A percentile compares a stretch with the other conserved stretches of the same genome.
Conservation (phyloP, 495 filamentous ascomycete genomes). For the Aspergillus taichungensis region DNA sequence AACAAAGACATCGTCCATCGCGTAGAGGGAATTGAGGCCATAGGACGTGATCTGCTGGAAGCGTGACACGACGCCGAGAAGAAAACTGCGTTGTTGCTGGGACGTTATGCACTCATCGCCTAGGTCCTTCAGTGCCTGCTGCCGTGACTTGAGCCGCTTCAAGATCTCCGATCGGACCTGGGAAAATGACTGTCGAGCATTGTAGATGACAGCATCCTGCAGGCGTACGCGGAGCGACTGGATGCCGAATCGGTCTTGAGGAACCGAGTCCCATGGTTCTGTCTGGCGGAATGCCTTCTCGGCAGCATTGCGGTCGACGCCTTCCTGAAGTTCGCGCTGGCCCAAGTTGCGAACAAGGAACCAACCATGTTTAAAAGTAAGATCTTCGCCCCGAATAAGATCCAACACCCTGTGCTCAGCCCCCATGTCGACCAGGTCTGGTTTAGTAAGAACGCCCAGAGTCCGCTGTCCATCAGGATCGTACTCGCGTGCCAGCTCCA, state of each 20-base stretch:
- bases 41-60: slow-evolving; percentile 34
- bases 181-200: slow-evolving; percentile 10
- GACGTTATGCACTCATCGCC: slow-evolving; percentile 34
- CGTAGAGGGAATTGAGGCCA: slow-evolving; percentile 38
- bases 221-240: slow-evolving; percentile 31
- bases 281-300: slow-evolving; percentile 14
- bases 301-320: slow-evolving; percentile 12
- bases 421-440: slow-evolving; percentile 46
- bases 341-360: slow-evolving; percentile 48
- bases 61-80: slow-evolving; percentile 29
- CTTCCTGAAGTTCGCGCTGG: slow-evolving; percentile 12
- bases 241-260: slow-evolving; percentile 41
- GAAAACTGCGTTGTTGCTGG: slow-evolving; percentile 34
- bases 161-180: slow-evolving; percentile 38
- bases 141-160: slow-evolving; percentile 25
- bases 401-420: slow-evolving; percentile 35
- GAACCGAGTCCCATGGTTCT: slow-evolving; percentile 36
- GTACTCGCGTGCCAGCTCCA: slow-evolving; percentile 40
- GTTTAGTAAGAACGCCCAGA: slow-evolving; percentile 53
- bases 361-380: slow-evolving; percentile 44
- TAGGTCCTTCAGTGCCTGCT: slow-evolving; percentile 26
- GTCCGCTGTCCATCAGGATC: slow-evolving; percentile 46
- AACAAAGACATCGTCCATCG: slow-evolving; percentile 28
- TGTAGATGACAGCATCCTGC: slow-evolving; percentile 7
- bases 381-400: slow-evolving; percentile 35